These are phyloP conservation scores for Tillandsia fasciculata DNA, from an alignment of 176 grass and related monocot genomes.

Conservation along the genomic window DNA sequence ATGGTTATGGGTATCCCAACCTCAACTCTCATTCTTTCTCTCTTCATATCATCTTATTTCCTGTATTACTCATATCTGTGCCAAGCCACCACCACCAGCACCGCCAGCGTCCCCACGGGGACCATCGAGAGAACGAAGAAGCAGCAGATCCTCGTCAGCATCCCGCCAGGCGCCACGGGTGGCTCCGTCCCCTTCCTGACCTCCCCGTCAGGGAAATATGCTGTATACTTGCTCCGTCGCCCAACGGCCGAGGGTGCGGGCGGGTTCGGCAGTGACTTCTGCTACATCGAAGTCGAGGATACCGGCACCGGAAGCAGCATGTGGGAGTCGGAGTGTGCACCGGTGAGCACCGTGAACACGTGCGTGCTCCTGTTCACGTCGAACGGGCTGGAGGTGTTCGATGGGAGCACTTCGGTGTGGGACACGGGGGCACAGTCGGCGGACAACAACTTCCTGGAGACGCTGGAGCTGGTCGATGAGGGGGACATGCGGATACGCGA, in stretches of 20 bases:
- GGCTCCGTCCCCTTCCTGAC: slow-evolving; percentile 45
- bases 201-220: slow-evolving; percentile 59
- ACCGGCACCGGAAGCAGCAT: slow-evolving; percentile 29
- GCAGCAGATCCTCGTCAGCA: slow-evolving; percentile 70
- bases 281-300: slow-evolving; percentile 60
- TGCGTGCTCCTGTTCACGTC: slow-evolving; percentile 64
- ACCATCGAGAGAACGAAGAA: slow-evolving; percentile 55
- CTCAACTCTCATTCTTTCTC: slow-evolving; percentile 1
- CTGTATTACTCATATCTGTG: background rate
- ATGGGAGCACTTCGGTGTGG: slow-evolving; percentile 61
- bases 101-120: slow-evolving; percentile 21
- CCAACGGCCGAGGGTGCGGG: slow-evolving; percentile 45
- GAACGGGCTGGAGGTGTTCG: slow-evolving; percentile 79
- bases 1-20: too few species aligned
- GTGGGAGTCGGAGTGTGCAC: slow-evolving; percentile 78
- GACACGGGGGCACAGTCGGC: slow-evolving; percentile 44
- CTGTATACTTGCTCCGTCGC: slow-evolving; percentile 46
- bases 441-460: slow-evolving; percentile 53
- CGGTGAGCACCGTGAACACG: slow-evolving; percentile 63
- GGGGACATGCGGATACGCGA: slow-evolving; percentile 89
- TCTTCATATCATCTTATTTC: slow-evolving; percentile 14
- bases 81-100: background rate
- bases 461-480: slow-evolving; percentile 73
- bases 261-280: slow-evolving; percentile 78
- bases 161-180: slow-evolving; percentile 30